These are phyloP conservation scores for Wickerhamomyces sydowiorum DNA, from an alignment of 805 yeast genomes.

Conservation along the genomic window DNA sequence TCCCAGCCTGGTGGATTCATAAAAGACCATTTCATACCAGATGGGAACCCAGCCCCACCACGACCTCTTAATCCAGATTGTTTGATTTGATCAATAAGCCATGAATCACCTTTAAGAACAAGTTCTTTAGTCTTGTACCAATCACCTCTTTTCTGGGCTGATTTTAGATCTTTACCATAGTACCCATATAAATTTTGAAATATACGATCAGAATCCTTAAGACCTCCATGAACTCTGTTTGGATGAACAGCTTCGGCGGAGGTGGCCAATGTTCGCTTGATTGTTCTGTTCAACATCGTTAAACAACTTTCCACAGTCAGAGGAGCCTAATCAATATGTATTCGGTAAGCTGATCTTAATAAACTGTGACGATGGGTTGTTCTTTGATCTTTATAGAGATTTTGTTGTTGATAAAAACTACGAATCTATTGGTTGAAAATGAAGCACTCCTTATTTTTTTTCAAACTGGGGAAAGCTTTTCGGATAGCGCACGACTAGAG, in stretches of 20 bases:
- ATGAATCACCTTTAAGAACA: conserved; percentile 73
- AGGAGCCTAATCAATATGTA: too few relatives aligned
- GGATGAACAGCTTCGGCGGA: conserved; percentile 46
- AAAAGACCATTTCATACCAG: conserved; percentile 87
- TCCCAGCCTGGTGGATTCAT: conserved; percentile 98
- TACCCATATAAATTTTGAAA: conserved; percentile 78
- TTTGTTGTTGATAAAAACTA: too few relatives aligned
- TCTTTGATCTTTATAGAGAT: too few relatives aligned
- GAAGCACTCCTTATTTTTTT: too few relatives aligned
- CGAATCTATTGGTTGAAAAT: too few relatives aligned
- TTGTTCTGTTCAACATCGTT: conserved; percentile 4
- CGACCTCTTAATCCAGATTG: conserved; percentile 83
- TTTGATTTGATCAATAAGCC: conserved; percentile 88
- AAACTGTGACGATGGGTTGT: too few relatives aligned
- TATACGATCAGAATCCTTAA: conserved; percentile 78
- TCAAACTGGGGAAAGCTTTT: too few relatives aligned
- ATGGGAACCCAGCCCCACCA: conserved; percentile 93
- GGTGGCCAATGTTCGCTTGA: conserved; percentile 23
- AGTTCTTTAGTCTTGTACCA: conserved; percentile 91
- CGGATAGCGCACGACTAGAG: too few relatives aligned
- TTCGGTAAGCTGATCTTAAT: too few relatives aligned
- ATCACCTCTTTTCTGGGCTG: conserved; percentile 78
- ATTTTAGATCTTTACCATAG: conserved; percentile 70
- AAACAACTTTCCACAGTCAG: too few relatives aligned
- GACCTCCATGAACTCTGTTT: conserved; percentile 61